Conservation (phyloP, 2,329 filamentous ascomycete species). For the Xylaria sp. region DNA sequence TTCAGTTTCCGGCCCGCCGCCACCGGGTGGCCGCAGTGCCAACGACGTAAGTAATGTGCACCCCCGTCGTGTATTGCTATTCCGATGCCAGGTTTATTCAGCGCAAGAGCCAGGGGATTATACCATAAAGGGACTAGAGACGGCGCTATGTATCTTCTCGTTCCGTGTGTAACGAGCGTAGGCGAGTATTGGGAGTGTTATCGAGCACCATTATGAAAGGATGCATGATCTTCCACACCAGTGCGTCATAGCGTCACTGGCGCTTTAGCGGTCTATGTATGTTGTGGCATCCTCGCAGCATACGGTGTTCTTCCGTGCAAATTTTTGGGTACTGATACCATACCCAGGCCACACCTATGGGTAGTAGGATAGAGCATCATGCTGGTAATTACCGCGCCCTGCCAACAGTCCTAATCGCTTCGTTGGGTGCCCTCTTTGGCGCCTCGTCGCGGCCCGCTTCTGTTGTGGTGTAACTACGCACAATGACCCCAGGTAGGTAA, state of each 20-base stretch:
- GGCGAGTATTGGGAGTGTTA: no score
- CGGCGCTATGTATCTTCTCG: neutral
- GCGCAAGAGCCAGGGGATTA: neutral
- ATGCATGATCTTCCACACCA: slow-evolving; percentile 21
- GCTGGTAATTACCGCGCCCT: no score
- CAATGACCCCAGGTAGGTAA: no score
- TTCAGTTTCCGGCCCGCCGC: neutral
- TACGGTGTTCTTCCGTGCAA: neutral
- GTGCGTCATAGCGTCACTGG: slow-evolving; percentile 25
- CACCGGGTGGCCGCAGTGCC: neutral
- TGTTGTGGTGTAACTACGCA: neutral
- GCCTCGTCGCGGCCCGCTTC: neutral
- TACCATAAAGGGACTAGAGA: neutral
- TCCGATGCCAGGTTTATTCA: neutral
- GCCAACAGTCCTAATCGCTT: no score
- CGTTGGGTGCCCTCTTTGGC: neutral
- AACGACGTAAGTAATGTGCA: neutral
- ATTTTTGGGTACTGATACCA: no score
- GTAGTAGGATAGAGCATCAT: no score
- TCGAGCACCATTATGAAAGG: neutral
- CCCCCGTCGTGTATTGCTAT: neutral
- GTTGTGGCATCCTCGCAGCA: neutral
- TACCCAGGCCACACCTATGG: no score
- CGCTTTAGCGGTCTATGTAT: slow-evolving; percentile 10
- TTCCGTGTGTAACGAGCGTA: no score